Evolutionary conservation across 1,284 basidiomycete species (phyloP), one percentile per base, ranked within the genome.

Genomic region (Ganoderma meredithae): DNA sequence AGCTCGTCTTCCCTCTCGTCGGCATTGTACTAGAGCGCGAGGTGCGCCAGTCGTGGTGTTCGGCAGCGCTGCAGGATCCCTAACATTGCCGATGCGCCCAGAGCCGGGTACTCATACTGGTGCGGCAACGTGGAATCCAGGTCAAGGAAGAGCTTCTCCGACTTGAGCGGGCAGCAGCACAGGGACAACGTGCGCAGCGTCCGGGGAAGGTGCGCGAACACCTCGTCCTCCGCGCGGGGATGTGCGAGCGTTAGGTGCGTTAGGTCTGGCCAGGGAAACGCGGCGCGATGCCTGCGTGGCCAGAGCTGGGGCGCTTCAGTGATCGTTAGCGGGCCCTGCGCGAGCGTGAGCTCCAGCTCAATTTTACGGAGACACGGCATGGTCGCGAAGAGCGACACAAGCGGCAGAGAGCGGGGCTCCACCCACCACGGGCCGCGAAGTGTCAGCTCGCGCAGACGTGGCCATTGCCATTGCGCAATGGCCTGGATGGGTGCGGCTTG

Each of bases 151-250:
- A 7, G n/a, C 13, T 25, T 52, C 49, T 52, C 49, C 49, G 49
- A 27, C 49, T 52, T 52, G 49, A 27, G 49, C 22, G 49, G 49
- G 25, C 25, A n/a, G 22, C 49, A 52, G 25, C 22, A 25, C 10
- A 52, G 49, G n/a, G 49, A 52, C 19, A 52, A 25, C 12, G n/a
- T 25, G 9, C 25, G 49, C n/a, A 52, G 10, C 10, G 22, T 12
- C 19, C 2, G 13, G 13, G 17, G 12, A 1, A 43, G 41, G 36
- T 39, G 36, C 36, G 36, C 36, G 36, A 15, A 43, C 41, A 43
- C 4, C 44, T 65, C 31, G 33, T 65, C 58, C 17, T 60, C 43
- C 2, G 58, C 44, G 27, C 53, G 58, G 4, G 64, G 64, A 36
- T 65, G 60, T 2, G 64, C 40, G 10, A 65, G 13, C n/a, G 55